Evolutionary conservation across 306 rosid species (phyloP).

Genomic region (Ammopiptanthus mongolicus): DNA sequence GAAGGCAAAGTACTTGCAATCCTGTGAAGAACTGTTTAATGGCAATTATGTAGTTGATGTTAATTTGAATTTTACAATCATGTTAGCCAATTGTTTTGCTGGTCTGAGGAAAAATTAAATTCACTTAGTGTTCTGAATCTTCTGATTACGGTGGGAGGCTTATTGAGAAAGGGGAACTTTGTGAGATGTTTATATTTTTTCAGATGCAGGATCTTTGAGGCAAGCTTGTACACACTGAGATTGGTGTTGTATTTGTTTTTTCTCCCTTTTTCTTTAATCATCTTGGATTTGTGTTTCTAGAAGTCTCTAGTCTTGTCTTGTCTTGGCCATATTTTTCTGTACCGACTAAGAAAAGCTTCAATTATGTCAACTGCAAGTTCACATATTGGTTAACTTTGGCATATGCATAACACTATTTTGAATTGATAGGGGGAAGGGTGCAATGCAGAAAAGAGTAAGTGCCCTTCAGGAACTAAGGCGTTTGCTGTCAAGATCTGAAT

Average conservation of each 20-base stretch:
- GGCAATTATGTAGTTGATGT: background rate
- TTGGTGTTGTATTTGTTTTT: background rate
- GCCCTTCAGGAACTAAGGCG: slow-evolving; percentile 84
- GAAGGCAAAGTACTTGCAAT: background rate
- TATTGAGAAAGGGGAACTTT: background rate
- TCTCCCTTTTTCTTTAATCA: background rate
- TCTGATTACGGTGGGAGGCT: background rate
- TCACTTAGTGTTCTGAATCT: background rate
- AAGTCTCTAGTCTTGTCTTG: background rate
- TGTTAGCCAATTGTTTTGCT: background rate
- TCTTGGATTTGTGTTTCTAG: background rate
- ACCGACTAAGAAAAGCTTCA: slow-evolving; percentile 9
- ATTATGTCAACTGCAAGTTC: slow-evolving; percentile 3
- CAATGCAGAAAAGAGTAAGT: slow-evolving; percentile 64
- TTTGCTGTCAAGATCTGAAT: slow-evolving; percentile 75
- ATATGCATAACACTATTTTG: slow-evolving; percentile 13
- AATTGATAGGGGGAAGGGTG: slow-evolving; percentile 84
- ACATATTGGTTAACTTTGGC: background rate
- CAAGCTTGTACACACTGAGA: background rate
- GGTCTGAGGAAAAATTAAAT: background rate
- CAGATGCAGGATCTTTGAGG: background rate
- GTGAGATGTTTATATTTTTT: background rate
- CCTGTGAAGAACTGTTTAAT: background rate
- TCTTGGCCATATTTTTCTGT: slow-evolving; percentile 3
- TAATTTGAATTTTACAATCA: background rate